These are phyloP conservation scores for Aspergillus luchuensis DNA, from an alignment of 2,329 filamentous ascomycete genomes.

Conservation along the genomic window DNA sequence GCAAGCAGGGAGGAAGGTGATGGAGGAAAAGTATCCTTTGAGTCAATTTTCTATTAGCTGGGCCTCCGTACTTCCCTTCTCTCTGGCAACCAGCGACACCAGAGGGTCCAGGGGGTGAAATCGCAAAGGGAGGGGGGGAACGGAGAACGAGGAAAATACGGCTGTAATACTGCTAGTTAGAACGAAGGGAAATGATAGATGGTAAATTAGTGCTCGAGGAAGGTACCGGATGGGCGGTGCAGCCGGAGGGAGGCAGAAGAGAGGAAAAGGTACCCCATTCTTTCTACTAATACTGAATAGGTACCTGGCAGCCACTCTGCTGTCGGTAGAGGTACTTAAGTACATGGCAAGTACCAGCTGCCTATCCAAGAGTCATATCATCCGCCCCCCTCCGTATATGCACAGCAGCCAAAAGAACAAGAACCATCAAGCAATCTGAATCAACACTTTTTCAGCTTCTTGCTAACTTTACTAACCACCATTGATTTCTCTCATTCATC, in stretches of 20 bases:
- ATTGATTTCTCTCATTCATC: background rate
- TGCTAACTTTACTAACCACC: background rate
- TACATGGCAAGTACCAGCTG: constrained; percentile 7
- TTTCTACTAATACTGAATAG: background rate
- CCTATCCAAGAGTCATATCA: background rate
- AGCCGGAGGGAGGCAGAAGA: background rate
- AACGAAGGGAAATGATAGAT: constrained; percentile 5
- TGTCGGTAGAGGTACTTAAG: constrained; percentile 7
- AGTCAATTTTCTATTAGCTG: background rate
- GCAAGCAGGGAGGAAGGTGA: background rate
- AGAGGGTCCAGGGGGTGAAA: constrained; percentile 1
- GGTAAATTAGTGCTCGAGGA: constrained; percentile 3
- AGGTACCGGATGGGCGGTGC: constrained; percentile 9
- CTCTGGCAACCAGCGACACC: background rate
- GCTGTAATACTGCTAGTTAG: constrained; percentile 2
- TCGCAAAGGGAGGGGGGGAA: background rate
- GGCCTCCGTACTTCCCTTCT: background rate
- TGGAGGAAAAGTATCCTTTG: background rate
- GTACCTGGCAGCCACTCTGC: background rate
- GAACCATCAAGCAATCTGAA: background rate
- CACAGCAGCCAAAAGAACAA: background rate
- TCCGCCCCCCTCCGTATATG: background rate
- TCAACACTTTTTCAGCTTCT: background rate
- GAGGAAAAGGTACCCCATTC: background rate
- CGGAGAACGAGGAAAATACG: background rate